Evolutionary conservation across 2,329 filamentous ascomycete genomes (phyloP).

Genomic region (Fusarium citri): DNA sequence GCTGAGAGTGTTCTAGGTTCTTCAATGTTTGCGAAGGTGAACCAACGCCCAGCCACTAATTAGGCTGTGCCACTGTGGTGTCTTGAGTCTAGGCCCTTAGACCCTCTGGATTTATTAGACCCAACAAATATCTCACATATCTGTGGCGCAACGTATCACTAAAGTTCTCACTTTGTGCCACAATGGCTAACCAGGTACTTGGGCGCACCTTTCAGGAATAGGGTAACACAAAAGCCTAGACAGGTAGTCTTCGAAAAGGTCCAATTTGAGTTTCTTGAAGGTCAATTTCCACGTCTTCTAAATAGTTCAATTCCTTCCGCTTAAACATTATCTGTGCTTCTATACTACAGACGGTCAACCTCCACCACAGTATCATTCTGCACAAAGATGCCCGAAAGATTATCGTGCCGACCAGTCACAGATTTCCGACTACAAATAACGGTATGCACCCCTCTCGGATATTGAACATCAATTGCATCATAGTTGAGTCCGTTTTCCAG

Average conservation of each 20-base stretch:
- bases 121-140: background rate
- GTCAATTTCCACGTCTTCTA: no score
- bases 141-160: background rate
- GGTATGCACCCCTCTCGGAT: constrained; percentile 13
- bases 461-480: background rate
- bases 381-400: constrained; percentile 12
- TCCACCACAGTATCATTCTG: constrained; percentile 31
- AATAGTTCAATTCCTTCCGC: background rate
- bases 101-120: no score
- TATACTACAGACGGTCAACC: background rate
- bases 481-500: constrained; percentile 9
- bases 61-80: background rate
- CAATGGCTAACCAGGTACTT: no score
- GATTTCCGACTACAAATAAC: constrained; percentile 22
- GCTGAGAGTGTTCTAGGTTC: background rate
- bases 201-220: no score
- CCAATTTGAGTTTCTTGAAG: no score
- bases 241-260: background rate
- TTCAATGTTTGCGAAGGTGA: background rate
- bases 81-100: background rate
- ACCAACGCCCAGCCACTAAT: background rate
- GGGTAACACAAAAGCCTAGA: background rate
- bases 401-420: background rate
- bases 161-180: no score
- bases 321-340: background rate